A percentile compares a stretch with the other conserved stretches of the same genome.
Evolutionary conservation across 352 stramenopile species (phyloP).

Genomic region (Saprolegnia diclina): DNA sequence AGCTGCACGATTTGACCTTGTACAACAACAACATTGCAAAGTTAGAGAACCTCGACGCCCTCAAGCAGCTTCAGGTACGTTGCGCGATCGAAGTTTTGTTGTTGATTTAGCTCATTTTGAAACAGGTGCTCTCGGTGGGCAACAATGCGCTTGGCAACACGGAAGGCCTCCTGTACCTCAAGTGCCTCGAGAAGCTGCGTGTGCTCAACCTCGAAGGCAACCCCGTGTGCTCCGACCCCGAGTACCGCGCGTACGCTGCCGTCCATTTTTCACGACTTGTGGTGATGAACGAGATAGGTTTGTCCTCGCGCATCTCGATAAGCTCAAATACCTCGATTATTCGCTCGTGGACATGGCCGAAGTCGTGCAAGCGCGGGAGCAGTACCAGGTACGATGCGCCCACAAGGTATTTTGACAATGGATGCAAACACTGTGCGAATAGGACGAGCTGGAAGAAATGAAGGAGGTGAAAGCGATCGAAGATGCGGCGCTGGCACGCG

Average conservation of each 20-base stretch:
- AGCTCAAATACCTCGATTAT: constrained; percentile 92
- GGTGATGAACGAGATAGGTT: constrained; percentile 40
- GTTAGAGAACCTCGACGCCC: constrained; percentile 86
- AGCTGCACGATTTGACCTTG: constrained; percentile 88
- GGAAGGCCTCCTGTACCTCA: constrained; percentile 67
- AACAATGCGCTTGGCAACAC: constrained; percentile 86
- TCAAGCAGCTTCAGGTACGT: constrained; percentile 74
- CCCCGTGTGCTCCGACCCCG: constrained; percentile 85
- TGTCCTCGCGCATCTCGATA: constrained; percentile 88
- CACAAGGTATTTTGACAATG: background rate
- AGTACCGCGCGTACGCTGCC: constrained; percentile 78
- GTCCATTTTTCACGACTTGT: background rate
- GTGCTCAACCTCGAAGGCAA: constrained; percentile 91
- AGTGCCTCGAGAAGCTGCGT: constrained; percentile 80
- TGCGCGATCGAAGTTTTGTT: background rate
- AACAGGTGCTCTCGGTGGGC: constrained; percentile 84
- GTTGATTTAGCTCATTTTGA: background rate
- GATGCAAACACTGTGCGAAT: background rate
- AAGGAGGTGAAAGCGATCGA: constrained; percentile 84
- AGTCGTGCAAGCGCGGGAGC: constrained; percentile 70
- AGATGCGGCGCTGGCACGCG: constrained; percentile 62
- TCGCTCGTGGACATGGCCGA: constrained; percentile 79
- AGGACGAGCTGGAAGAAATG: constrained; percentile 70
- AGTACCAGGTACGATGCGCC: constrained; percentile 68
- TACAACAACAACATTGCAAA: constrained; percentile 93